Evolutionary conservation across 2,329 filamentous ascomycete species (phyloP).

Genomic region (Fonsecaea multimorphosa): DNA sequence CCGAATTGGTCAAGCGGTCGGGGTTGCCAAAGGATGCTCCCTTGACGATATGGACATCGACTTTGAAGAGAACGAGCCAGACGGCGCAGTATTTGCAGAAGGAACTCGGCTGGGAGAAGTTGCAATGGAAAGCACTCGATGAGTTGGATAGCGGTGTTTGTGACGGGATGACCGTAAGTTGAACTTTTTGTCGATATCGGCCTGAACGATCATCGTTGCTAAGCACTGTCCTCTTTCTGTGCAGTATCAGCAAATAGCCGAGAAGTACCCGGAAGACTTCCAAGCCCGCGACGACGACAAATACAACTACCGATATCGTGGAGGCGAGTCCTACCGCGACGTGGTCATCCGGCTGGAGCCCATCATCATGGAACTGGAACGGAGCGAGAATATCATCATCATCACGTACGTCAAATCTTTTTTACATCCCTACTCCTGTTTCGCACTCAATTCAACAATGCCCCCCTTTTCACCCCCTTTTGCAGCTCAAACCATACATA

Average conservation of each 20-base stretch:
- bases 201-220: background rate
- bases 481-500: too few relatives aligned
- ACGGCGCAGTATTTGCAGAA: conserved; percentile 81
- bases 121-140: conserved; percentile 98
- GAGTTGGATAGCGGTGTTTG: conserved; percentile 96
- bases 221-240: background rate
- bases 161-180: conserved; percentile 76
- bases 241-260: conserved; percentile 85
- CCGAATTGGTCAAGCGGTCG: conserved; percentile 81
- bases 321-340: conserved; percentile 93
- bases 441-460: too few relatives aligned
- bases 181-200: background rate
- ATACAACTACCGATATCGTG: conserved; percentile 98
- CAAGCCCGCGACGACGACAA: conserved; percentile 95
- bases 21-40: conserved; percentile 73
- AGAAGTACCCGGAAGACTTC: conserved; percentile 92
- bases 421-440: background rate
- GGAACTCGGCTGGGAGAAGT: conserved; percentile 77
- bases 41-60: conserved; percentile 77
- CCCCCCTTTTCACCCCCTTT: too few relatives aligned
- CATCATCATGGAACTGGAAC: conserved; percentile 99
- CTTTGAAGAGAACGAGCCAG: conserved; percentile 83
- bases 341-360: conserved; percentile 97
- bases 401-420: conserved; percentile 64
- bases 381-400: conserved; percentile 95